Percentiles rank a stretch among this genome's conserved stretches.
These are phyloP conservation scores for Aspergillus spinulosporus DNA, from an alignment of 2,329 filamentous ascomycete species.

Conservation along the genomic window DNA sequence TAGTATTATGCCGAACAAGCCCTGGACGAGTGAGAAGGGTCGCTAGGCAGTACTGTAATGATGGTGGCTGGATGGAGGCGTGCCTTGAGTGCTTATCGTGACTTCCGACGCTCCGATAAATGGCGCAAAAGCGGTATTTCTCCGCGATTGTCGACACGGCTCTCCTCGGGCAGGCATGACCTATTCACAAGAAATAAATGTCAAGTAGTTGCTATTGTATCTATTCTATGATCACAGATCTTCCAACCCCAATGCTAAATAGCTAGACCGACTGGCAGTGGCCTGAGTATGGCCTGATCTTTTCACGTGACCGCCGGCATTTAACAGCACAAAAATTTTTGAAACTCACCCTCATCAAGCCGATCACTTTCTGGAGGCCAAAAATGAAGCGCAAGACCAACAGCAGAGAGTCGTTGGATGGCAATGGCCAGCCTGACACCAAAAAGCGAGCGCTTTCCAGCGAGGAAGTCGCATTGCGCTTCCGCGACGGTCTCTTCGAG, in stretches of 20 bases:
- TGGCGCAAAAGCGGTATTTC: conserved; percentile 1
- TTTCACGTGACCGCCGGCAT: conserved; percentile 23
- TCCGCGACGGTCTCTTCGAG: conserved; percentile 48
- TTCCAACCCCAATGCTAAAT: neutral
- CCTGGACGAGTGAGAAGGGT: neutral
- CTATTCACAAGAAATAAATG: neutral
- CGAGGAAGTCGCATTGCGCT: conserved; percentile 42
- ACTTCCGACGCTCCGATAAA: neutral
- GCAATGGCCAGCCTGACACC: conserved; percentile 35
- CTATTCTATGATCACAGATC: neutral
- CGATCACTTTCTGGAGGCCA: neutral
- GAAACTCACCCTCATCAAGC: neutral
- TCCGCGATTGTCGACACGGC: neutral
- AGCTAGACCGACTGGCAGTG: neutral
- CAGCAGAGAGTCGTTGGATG: conserved; percentile 28
- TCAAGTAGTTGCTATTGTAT: neutral
- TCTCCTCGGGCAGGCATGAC: neutral
- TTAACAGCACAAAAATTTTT: conserved; percentile 1
- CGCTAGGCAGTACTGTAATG: neutral
- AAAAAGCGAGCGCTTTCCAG: conserved; percentile 44
- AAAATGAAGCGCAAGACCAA: conserved; percentile 50
- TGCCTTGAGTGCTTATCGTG: neutral
- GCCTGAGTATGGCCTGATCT: conserved; percentile 21
- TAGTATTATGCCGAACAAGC: neutral
- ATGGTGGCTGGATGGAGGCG: neutral